Evolutionary conservation across 2,329 filamentous ascomycete genomes (phyloP).

Genomic region (Chaetomiaceae sp.): DNA sequence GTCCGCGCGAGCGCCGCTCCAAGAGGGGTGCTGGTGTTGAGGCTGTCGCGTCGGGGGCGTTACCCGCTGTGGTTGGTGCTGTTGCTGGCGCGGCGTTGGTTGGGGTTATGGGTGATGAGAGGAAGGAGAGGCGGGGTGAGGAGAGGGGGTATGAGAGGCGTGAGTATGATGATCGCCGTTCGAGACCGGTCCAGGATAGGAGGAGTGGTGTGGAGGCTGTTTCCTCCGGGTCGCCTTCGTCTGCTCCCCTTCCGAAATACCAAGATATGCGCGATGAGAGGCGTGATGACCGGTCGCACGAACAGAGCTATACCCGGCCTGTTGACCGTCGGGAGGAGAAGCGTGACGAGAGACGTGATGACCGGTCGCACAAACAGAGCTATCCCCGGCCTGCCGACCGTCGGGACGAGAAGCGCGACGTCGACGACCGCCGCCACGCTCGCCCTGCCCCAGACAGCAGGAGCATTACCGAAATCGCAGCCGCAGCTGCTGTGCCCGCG

Average conservation of each 20-base stretch:
- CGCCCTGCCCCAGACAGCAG: constrained; percentile 35
- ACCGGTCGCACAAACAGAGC: constrained; percentile 1
- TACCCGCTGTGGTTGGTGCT: constrained; percentile 15
- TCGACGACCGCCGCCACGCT: constrained; percentile 25
- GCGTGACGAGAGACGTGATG: no score
- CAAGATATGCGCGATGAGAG: not conserved
- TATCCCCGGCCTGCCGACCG: constrained; percentile 2
- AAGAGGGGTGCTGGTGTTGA: constrained; percentile 17
- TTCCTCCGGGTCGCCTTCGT: not conserved
- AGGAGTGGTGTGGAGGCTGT: not conserved
- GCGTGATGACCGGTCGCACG: not conserved
- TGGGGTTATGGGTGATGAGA: not conserved
- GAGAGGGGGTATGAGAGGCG: constrained; percentile 8
- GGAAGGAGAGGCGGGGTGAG: constrained; percentile 9
- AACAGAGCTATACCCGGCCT: not conserved
- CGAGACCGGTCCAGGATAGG: no score
- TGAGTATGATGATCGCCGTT: no score
- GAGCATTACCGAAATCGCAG: constrained; percentile 41
- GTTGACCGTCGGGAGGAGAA: not conserved
- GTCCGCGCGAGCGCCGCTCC: constrained; percentile 14
- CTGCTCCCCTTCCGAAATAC: not conserved
- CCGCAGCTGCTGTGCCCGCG: constrained; percentile 45
- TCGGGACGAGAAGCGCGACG: constrained; percentile 31
- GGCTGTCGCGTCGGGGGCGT: constrained; percentile 8
- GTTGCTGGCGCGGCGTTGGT: constrained; percentile 6